Conservation (phyloP, 345 rosid genomes). For the Eucalyptus grandis region DNA sequence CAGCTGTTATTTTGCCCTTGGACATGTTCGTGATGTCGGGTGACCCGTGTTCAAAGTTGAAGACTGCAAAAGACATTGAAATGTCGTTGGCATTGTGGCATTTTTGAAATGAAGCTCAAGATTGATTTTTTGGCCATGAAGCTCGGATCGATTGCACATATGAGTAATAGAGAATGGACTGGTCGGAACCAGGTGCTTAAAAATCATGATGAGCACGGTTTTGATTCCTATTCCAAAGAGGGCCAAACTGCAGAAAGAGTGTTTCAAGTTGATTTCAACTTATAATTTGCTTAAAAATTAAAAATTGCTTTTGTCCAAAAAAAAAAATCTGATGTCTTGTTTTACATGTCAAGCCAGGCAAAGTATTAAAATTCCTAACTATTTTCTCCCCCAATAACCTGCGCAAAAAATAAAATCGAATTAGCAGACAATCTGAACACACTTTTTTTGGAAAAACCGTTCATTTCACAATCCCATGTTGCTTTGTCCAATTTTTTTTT, state of each 20-base stretch:
- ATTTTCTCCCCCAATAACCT: not conserved
- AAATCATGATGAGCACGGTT: not conserved
- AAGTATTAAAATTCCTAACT: not conserved
- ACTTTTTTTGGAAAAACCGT: not conserved
- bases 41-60: not conserved
- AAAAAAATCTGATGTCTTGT: no score
- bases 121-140: not conserved
- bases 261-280: not conserved
- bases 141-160: not conserved
- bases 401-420: not conserved
- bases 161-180: not conserved
- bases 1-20: fast-evolving
- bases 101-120: not conserved
- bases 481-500: not conserved
- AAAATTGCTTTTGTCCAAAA: no score
- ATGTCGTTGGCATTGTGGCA: not conserved
- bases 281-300: no score
- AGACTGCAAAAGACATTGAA: not conserved
- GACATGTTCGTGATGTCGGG: not conserved
- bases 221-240: not conserved
- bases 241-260: not conserved
- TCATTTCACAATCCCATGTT: not conserved
- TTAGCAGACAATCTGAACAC: not conserved
- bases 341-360: no score
- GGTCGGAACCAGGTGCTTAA: not conserved